Evolutionary conservation across 2,329 filamentous ascomycete species (phyloP).

Genomic region (Penicillium rolfsii): DNA sequence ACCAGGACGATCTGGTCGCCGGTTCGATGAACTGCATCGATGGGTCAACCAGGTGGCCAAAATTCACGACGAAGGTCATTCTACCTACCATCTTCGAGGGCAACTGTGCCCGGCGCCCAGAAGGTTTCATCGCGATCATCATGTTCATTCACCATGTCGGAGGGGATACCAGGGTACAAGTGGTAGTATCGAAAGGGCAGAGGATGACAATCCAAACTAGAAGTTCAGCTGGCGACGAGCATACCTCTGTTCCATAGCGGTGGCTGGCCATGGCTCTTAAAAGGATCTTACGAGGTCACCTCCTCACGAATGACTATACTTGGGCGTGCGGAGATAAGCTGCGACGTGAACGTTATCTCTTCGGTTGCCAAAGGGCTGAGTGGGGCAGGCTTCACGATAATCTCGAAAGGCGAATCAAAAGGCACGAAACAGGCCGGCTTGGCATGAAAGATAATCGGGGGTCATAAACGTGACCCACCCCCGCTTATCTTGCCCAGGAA

Average conservation of each 20-base stretch:
- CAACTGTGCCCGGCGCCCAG: slow-evolving; percentile 27
- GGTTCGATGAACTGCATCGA: slow-evolving; percentile 11
- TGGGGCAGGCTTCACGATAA: slow-evolving; percentile 13
- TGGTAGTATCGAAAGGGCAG: not conserved
- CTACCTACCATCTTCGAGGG: slow-evolving; percentile 30
- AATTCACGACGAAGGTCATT: not conserved
- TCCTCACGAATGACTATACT: not conserved
- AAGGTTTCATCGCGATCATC: slow-evolving; percentile 18
- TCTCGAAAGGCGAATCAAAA: slow-evolving; percentile 11
- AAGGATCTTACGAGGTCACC: not conserved
- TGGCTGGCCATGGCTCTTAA: slow-evolving; percentile 2
- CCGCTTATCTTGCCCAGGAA: slow-evolving; percentile 14
- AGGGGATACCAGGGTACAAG: not conserved
- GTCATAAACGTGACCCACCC: slow-evolving; percentile 2
- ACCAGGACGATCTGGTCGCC: slow-evolving; percentile 23
- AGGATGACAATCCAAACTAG: not conserved
- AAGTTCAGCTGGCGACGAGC: not conserved
- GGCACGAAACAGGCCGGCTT: slow-evolving; percentile 19
- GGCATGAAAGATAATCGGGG: slow-evolving; percentile 4
- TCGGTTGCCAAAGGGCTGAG: not conserved
- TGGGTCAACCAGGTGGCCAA: not conserved
- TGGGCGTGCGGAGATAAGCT: slow-evolving; percentile 11
- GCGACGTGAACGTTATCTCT: slow-evolving; percentile 18
- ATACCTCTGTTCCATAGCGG: not conserved
- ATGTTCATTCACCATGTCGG: slow-evolving; percentile 16